Base-by-base conservation (phyloP, 352 stramenopile genomes). In the Phytopythium montanum region DNA sequence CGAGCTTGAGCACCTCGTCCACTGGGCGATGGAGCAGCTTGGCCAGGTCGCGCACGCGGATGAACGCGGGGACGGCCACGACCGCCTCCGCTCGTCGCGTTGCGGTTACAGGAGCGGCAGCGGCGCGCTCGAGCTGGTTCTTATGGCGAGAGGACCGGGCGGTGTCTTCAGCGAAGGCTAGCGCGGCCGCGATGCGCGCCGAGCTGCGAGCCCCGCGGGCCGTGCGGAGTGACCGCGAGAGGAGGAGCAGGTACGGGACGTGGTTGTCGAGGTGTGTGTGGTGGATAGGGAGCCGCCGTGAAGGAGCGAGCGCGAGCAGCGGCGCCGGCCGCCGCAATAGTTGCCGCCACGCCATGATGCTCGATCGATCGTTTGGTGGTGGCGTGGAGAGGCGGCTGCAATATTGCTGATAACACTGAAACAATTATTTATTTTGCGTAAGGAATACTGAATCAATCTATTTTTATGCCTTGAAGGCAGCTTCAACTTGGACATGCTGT, bases 31-130 rank as follows among this genome's bases (percentile, higher is more conserved):
- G 79, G 25, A 94, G 65, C 28, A 76, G 64, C 56, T 94, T 94
- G 42, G 85, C 82, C 25, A 94, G 59, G 39, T 89, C 79, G 4
- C 85, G 85, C 49, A 90, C 81, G 38, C 85, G 85, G 25, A 90
- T 88, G 61, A 79, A 90, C 19, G 68, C 63, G 0, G 80, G 72
- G 14, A 74, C 46, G 25, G 54, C 57, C 6, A 56, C 67, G 16
- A 69, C 68, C 41, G 68, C 19, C 10, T 65, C 66, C 23, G 65
- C 68, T 25, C 57, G 59, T 5, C 66, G 65, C 51, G 70, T 5
- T 5, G 33, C 60, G 28, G 61, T 58, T 29, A 61, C 18, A 16
- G n/a, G 39, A 7, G 5, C 39, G 39, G 21, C 39, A 7, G 13
- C n/a, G 18, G 18, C 39, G 39, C 39, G 39, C 18, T 25, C 12